These are phyloP conservation scores for Vicia faba DNA, from an alignment of 306 rosid species.

Conservation along the genomic window DNA sequence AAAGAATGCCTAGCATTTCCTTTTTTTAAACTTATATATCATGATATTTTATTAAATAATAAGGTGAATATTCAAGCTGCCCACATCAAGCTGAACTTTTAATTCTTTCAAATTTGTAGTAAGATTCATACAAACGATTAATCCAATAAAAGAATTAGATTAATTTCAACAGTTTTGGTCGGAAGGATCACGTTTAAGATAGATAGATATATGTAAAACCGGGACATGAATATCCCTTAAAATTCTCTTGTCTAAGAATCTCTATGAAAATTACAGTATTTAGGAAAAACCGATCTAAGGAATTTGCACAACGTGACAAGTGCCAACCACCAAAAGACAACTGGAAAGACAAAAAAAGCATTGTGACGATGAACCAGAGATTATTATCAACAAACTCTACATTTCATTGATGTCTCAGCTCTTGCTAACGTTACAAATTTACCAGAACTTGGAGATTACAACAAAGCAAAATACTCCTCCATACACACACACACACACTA, in stretches of 20 bases:
- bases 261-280: not conserved
- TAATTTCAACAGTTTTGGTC: not conserved
- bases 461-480: constrained; percentile 28
- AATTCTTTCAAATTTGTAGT: too few relatives aligned
- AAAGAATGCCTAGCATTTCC: too few relatives aligned
- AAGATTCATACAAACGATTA: not conserved
- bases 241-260: not conserved
- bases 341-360: too few relatives aligned
- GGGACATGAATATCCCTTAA: not conserved
- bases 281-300: not conserved
- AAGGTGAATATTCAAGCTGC: too few relatives aligned
- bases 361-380: too few relatives aligned
- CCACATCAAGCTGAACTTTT: too few relatives aligned
- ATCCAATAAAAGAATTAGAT: not conserved
- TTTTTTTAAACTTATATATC: too few relatives aligned
- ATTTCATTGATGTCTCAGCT: constrained; percentile 19
- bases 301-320: not conserved
- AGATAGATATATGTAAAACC: not conserved
- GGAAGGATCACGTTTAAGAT: not conserved
- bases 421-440: constrained; percentile 42
- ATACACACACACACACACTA: constrained; percentile 21
- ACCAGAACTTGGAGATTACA: constrained; percentile 34
- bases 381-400: constrained; percentile 36
- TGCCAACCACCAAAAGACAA: not conserved
- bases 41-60: too few relatives aligned